Evolutionary conservation across 202 grass and related monocot species (phyloP).

Genomic region (Dendrocalamus latiflorus): DNA sequence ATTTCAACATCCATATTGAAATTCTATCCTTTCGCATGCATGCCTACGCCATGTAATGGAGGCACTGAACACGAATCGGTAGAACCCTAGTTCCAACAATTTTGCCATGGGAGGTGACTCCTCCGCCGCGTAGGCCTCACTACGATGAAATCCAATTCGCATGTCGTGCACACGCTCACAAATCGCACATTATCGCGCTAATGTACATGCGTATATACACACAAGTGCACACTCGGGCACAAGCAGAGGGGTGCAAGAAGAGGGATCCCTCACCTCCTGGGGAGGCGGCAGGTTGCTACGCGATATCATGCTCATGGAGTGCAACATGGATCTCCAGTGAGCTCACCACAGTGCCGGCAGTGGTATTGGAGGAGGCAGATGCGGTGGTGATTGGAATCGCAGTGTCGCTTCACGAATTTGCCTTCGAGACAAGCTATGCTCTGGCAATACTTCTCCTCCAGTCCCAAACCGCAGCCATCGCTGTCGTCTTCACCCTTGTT

Average conservation of each 20-base stretch:
- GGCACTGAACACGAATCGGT: neutral
- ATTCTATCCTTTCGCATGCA: neutral
- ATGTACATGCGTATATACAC: neutral
- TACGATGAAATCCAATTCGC: slow-evolving; percentile 20
- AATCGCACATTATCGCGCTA: neutral
- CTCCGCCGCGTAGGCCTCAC: neutral
- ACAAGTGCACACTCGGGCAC: neutral
- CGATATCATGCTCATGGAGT: slow-evolving; percentile 52
- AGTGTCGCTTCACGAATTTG: neutral
- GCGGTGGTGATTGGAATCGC: slow-evolving; percentile 28
- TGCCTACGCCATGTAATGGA: neutral
- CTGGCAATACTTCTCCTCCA: neutral
- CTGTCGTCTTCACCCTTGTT: too few relatives aligned
- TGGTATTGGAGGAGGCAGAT: too few relatives aligned
- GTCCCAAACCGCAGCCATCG: too few relatives aligned
- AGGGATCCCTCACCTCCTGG: slow-evolving; percentile 52
- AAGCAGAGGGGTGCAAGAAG: neutral
- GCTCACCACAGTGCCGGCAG: neutral
- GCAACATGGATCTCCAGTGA: slow-evolving; percentile 51
- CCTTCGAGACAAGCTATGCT: neutral
- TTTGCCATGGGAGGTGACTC: neutral
- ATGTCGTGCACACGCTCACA: neutral
- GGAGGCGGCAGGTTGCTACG: slow-evolving; percentile 76
- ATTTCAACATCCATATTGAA: neutral
- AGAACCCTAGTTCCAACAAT: slow-evolving; percentile 40